Evolutionary conservation across 352 stramenopile genomes (phyloP), one percentile per base, ranked within the genome.

Genomic region (Achlya hypogyna): DNA sequence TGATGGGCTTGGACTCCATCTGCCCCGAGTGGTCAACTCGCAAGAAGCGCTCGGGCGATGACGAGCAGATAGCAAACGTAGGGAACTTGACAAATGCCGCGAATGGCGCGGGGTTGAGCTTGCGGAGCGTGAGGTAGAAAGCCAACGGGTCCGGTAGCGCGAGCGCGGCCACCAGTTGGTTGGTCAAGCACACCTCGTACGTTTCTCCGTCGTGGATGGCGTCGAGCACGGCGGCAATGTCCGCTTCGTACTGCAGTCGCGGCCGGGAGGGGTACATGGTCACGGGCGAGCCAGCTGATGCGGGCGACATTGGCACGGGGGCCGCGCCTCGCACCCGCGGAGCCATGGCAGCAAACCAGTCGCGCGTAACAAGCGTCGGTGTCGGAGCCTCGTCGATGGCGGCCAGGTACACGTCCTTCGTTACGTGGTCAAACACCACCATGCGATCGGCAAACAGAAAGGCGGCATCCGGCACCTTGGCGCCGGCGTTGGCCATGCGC

Each of bases 1-100:
- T 99, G 74, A 99, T 98, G 28, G 96, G 96, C 76, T 98, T 98
- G 25, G 94, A 97, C 75, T 98, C 94, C 60, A 98, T 95, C 75
- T 76, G 84, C 0, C 87, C 80, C 28, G 87, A 71, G 10, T 66
- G 40, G 51, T 69, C 72, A 1, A 97, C 69, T 2, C 77, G 76
- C 18, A 99, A 72, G 74, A 98, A 99, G 23, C 93, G 85, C 80
- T 99, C 96, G 18, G 96, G 96, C 28, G 93, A 98, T 3, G 92
- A 98, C 58, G 91, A 98, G 70, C 93, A 98, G 40, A 99, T 81
- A 18, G 93, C 86, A 62, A 98, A 90, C 4, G 79, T 75, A n/a
- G 78, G 74, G 2, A 69, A 53, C 56, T 72, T 45, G 3, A 65
- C 35, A n/a, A 93, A 98, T 3, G 86, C 92, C 9, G 94, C 87